Base-by-base conservation (phyloP, 208 protist species). In the Trypanosoma caninum region DNA sequence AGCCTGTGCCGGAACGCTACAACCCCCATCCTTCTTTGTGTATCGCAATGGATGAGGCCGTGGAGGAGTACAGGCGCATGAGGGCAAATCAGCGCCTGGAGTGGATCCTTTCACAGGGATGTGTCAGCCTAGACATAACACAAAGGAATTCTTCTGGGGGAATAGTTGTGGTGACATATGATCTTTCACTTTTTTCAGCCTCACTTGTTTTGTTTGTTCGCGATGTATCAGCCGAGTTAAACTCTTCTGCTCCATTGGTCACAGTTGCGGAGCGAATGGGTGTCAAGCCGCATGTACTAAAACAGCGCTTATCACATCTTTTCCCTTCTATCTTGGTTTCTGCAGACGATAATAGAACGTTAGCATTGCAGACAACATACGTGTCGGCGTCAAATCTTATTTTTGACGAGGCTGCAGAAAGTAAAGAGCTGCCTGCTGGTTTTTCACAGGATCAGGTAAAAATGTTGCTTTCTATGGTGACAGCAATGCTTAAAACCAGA, bases 181-280 rank as follows among this genome's bases (percentile, higher is more conserved):
- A 76, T 23, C 47, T 89, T 16, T 86, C 82, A 31, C 56, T 91
- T 11, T 89, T 91, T 35, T 75, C 73, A 37, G 87, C 84, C n/a
- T 94, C 87, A 2, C 23, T 89, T 14, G 74, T 89, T 20, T 62
- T 91, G 9, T 78, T 81, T 51, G 65, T 90, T 31, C 72, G 76
- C 31, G 82, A 89, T 23, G 34, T 84, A 65, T 38, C 61, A 73
- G 6, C 31, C 22, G 47, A 75, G 44, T 18, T 44, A 9, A n/a
- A 38, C 31, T 20, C 73, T 78, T 40, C 58, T 69, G 66, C 40
- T 51, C 48, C 62, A 31, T 45, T 92, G 20, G 55, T 65, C 25
- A 46, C 28, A 27, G 37, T 65, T 5, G 70, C 52, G 2, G 54
- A 64, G 13, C 63, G 70, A 18, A 65, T 76, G 45, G 62, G 62